A percentile compares a stretch with the other conserved stretches of the same genome.
These are phyloP conservation scores for Irpex sp. DNA, from an alignment of 1,284 basidiomycete species.

Conservation along the genomic window DNA sequence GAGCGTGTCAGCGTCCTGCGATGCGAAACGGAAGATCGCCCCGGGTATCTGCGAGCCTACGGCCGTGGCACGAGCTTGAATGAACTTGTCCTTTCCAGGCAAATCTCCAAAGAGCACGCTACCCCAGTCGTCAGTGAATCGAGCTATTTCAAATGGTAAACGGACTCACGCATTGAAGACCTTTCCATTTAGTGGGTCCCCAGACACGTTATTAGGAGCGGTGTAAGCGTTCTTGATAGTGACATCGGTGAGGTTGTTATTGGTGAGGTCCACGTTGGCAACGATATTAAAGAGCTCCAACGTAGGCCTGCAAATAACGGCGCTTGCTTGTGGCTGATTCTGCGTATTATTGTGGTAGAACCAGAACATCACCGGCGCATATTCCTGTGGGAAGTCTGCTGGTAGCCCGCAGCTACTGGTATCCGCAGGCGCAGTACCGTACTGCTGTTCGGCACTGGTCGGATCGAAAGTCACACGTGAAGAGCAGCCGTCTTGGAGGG, in stretches of 20 bases:
- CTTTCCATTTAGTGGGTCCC: constrained; percentile 34
- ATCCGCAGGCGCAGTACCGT: constrained; percentile 34
- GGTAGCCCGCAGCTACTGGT: constrained; percentile 34
- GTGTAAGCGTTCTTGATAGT: constrained; percentile 25
- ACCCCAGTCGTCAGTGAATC: background rate
- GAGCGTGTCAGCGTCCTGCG: constrained; percentile 33
- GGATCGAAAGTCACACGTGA: constrained; percentile 35
- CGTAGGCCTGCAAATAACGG: constrained; percentile 53
- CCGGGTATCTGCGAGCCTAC: constrained; percentile 47
- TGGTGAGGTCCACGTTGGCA: constrained; percentile 42
- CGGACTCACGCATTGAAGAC: constrained; percentile 54
- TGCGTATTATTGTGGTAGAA: constrained; percentile 35
- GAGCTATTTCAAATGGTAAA: background rate
- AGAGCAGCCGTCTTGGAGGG: constrained; percentile 42
- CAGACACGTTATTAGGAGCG: constrained; percentile 48
- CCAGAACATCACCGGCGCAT: constrained; percentile 65
- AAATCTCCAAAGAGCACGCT: constrained; percentile 43
- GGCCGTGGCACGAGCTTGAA: constrained; percentile 44
- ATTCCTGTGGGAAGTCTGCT: constrained; percentile 30
- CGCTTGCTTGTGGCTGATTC: constrained; percentile 35
- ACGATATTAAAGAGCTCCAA: constrained; percentile 41
- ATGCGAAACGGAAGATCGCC: constrained; percentile 50
- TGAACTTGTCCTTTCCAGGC: constrained; percentile 34
- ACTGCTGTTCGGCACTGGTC: constrained; percentile 38
- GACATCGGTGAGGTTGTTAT: constrained; percentile 37